Evolutionary conservation across 768 basidiomycete species (phyloP).

Genomic region (Neoboletus brunneissimus): DNA sequence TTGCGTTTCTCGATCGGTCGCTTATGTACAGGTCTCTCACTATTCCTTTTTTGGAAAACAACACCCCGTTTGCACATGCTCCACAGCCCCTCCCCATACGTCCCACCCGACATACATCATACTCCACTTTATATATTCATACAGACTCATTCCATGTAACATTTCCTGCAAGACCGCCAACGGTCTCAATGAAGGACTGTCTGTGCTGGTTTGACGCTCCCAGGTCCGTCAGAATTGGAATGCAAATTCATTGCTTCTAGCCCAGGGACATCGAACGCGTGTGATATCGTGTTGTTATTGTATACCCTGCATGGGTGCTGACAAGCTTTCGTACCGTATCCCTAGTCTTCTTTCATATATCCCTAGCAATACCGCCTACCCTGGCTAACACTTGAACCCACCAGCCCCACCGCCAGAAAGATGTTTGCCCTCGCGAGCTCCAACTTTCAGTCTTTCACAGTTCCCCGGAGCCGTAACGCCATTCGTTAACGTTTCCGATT

Average conservation of each 20-base stretch:
- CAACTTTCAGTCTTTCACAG: not conserved
- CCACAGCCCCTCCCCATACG: not conserved
- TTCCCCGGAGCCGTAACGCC: not conserved
- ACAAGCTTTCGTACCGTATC: no score
- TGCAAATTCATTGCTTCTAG: conserved; percentile 11
- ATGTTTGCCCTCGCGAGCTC: not conserved
- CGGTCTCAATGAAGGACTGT: not conserved
- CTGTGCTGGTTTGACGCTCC: not conserved
- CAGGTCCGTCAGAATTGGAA: conserved; percentile 6
- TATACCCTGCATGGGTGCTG: not conserved
- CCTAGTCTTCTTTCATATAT: no score
- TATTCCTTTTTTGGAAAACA: conserved; percentile 10
- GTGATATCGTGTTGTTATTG: not conserved
- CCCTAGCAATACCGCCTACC: not conserved
- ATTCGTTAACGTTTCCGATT: not conserved
- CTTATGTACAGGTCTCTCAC: conserved; percentile 2
- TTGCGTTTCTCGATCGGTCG: conserved; percentile 10
- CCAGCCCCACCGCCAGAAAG: not conserved
- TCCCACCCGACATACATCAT: not conserved
- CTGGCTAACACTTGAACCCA: not conserved
- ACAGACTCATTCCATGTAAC: not conserved
- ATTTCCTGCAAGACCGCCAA: not conserved
- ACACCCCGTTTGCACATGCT: not conserved
- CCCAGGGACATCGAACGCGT: conserved; percentile 6
- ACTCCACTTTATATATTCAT: not conserved